Evolutionary conservation across 192 early-diverging fungal species (phyloP), one percentile per base, ranked within the genome.

Genomic region (Oehlia diaphana): DNA sequence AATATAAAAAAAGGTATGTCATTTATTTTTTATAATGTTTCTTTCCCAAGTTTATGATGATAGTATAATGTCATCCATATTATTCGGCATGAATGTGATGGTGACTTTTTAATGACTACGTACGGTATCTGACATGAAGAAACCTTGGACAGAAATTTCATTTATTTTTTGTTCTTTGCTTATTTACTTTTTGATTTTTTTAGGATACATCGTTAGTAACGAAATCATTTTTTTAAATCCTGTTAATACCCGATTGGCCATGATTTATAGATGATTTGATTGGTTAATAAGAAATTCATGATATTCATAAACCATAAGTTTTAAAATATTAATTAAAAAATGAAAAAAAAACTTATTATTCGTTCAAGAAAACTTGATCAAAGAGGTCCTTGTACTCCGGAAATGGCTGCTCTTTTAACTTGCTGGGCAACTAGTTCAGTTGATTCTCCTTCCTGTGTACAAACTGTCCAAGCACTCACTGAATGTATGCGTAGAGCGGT

Each of bases 401-500:
- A 91, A 86, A 87, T 89, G 84, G 88, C 88, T 53, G 84, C 88
- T 47, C 81, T 91, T 80, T 84, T 91, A 81, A 87, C 89, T 79
- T 91, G 89, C 80, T 91, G 89, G 89, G 83, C 89, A 39, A 84
- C 83, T 69, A 81, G 84, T 3, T 83, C 83, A 72, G 84, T 88
- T 3, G 89, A 91, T 77, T 86, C 87, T 73, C 85, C 88, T 35
- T 84, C 83, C 62, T 91, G 89, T 66, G 78, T 77, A 66, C 81
- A 85, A 28, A 80, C 85, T 53, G 84, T 86, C 31, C 84, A 86
- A 77, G 82, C 87, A 77, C 83, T 91, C 42, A 83, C 87, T 19
- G 82, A 84, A 33, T 91, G 89, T 81, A 88, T 91, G 86, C 83
- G 83, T 71, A 88, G 83, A 80, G 85, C 86, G 72, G 89, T 91